Conservation (phyloP, 2,329 filamentous ascomycete genomes). For the Biscogniauxia mediterranea region DNA sequence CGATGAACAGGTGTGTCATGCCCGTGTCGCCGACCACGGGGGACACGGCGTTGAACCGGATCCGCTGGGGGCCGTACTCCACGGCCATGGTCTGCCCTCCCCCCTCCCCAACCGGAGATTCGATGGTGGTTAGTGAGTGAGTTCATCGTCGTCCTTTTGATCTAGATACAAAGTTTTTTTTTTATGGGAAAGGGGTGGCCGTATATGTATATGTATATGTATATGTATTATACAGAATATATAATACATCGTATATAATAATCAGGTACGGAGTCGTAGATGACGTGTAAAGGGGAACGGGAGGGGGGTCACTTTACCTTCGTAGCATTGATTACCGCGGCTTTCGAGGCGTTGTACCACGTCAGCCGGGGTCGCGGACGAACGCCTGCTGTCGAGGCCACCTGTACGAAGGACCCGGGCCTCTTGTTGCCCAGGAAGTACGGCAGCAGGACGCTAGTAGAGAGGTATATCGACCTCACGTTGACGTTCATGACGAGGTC, state of each 20-base stretch:
- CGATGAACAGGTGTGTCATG: constrained; percentile 55
- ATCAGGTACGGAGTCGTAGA: constrained; percentile 5
- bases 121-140: no score
- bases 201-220: no score
- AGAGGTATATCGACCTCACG: constrained; percentile 64
- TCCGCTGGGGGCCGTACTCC: constrained; percentile 70
- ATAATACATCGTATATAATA: background rate
- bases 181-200: no score
- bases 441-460: constrained; percentile 57
- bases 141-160: no score
- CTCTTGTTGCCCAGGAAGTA: constrained; percentile 58
- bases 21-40: constrained; percentile 67
- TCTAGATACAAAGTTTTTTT: no score
- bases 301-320: no score
- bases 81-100: constrained; percentile 60
- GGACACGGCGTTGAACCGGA: constrained; percentile 71
- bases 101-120: no score
- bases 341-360: constrained; percentile 71
- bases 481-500: constrained; percentile 67
- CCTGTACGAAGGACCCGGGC: constrained; percentile 62
- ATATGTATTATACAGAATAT: no score
- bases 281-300: background rate
- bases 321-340: constrained; percentile 59
- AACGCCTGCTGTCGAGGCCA: constrained; percentile 61
- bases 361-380: constrained; percentile 62